Percentiles rank a stretch among this genome's conserved stretches.
Evolutionary conservation across 208 protist genomes (phyloP).

Genomic region (Trypanosoma lewisi): DNA sequence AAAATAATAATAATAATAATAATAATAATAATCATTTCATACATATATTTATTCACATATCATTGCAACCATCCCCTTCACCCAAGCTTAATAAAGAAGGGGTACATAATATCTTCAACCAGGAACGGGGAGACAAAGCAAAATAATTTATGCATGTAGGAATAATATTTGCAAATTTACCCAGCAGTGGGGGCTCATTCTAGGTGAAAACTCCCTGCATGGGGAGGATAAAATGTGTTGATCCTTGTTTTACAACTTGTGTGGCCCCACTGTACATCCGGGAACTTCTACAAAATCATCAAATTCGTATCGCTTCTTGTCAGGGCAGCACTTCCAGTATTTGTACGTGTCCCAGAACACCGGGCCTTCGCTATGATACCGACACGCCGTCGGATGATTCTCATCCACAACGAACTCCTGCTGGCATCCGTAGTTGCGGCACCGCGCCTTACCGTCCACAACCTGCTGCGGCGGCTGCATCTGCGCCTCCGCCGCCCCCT

Average conservation of each 20-base stretch:
- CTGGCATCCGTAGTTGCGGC: slow-evolving; percentile 78
- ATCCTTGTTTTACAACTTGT: slow-evolving; percentile 46
- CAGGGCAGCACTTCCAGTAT: slow-evolving; percentile 89
- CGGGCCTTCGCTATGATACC: slow-evolving; percentile 69
- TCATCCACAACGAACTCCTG: slow-evolving; percentile 78
- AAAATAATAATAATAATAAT: slow-evolving; percentile 17
- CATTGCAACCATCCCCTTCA: too few species aligned
- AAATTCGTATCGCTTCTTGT: slow-evolving; percentile 79
- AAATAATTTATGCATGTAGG: not conserved
- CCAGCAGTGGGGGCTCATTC: not conserved
- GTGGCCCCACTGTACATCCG: slow-evolving; percentile 61
- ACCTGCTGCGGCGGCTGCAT: slow-evolving; percentile 43
- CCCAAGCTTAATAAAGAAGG: too few species aligned
- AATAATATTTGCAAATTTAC: not conserved
- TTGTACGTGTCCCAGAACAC: slow-evolving; percentile 89
- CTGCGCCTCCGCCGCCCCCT: slow-evolving; percentile 40
- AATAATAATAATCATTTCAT: slow-evolving; percentile 15
- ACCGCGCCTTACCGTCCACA: slow-evolving; percentile 72
- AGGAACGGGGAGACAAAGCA: not conserved
- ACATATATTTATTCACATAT: too few species aligned
- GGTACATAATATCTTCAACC: not conserved
- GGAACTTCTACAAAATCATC: slow-evolving; percentile 88
- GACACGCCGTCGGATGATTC: slow-evolving; percentile 60
- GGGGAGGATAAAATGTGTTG: not conserved
- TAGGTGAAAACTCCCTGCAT: not conserved